Evolutionary conservation across 2,329 filamentous ascomycete species (phyloP).

Genomic region (Dothiorella sarmentorum): DNA sequence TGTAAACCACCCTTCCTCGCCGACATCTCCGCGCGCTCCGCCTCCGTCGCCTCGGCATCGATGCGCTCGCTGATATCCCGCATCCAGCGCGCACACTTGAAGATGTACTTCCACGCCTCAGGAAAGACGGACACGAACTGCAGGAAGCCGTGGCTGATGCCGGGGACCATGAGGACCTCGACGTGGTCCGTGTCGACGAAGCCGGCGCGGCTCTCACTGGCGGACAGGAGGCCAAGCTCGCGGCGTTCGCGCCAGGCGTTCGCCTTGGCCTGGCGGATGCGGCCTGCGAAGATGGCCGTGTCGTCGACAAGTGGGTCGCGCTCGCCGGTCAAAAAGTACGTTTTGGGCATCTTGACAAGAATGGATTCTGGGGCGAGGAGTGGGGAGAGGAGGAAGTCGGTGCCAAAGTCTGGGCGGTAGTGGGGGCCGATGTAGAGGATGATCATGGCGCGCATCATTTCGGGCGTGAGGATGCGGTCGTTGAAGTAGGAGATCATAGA

Average conservation of each 20-base stretch:
- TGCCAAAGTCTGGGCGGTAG: conserved; percentile 86
- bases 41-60: conserved; percentile 34
- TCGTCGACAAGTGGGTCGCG: conserved; percentile 94
- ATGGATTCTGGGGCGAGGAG: conserved; percentile 83
- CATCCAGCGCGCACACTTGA: conserved; percentile 77
- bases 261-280: conserved; percentile 74
- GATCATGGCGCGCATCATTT: conserved; percentile 99
- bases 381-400: conserved; percentile 86
- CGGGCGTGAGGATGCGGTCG: conserved; percentile 87
- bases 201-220: conserved; percentile 42
- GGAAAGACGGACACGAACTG: conserved; percentile 88
- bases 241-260: conserved; percentile 54
- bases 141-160: conserved; percentile 89
- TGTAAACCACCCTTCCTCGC: background rate
- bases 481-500: conserved; percentile 99
- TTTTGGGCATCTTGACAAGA: conserved; percentile 85
- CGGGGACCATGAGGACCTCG: conserved; percentile 80
- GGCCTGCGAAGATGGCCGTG: conserved; percentile 90
- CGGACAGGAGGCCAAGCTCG: conserved; percentile 54
- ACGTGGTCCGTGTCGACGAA: conserved; percentile 74
- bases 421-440: conserved; percentile 95
- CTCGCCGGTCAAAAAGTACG: conserved; percentile 90
- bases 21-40: background rate
- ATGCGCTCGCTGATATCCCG: conserved; percentile 64
- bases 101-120: conserved; percentile 84